Conservation (phyloP, 805 yeast genomes). For the Starmerella floris region DNA sequence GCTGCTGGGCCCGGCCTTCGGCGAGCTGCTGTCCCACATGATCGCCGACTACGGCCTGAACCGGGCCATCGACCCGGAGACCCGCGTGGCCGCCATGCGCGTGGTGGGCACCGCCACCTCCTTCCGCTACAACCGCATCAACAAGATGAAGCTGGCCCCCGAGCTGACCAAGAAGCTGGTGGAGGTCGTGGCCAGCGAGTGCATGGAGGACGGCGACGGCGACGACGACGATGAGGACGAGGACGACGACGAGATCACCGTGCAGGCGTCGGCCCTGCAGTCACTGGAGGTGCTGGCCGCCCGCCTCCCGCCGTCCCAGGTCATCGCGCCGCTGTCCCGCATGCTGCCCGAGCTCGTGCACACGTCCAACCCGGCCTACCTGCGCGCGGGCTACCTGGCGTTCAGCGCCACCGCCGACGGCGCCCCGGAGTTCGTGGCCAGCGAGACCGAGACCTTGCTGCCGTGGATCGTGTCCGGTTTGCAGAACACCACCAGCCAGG, state of each 20-base stretch:
- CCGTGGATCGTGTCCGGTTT: conserved; percentile 65
- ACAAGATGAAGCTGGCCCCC: conserved; percentile 72
- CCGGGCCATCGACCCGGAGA: conserved; percentile 56
- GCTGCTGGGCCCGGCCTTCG: conserved; percentile 56
- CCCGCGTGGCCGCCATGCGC: conserved; percentile 69
- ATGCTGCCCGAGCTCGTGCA: conserved; percentile 30
- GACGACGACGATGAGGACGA: conserved; percentile 87
- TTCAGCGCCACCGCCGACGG: conserved; percentile 78
- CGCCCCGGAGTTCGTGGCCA: conserved; percentile 81
- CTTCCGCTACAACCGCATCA: conserved; percentile 67
- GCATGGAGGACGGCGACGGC: conserved; percentile 59
- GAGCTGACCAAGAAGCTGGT: conserved; percentile 60
- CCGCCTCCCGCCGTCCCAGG: conserved; percentile 87
- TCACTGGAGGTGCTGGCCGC: conserved; percentile 64
- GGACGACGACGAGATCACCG: conserved; percentile 82
- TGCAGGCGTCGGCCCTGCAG: conserved; percentile 65
- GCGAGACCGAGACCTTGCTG: conserved; percentile 59
- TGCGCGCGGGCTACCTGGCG: conserved; percentile 76
- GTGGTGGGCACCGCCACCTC: conserved; percentile 68
- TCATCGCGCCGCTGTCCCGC: conserved; percentile 60
- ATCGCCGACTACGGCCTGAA: conserved; percentile 55
- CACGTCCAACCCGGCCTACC: conserved; percentile 56
- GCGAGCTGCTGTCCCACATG: conserved; percentile 57
- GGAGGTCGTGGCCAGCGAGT: conserved; percentile 61
- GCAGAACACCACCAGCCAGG: conserved; percentile 50